These are phyloP conservation scores for Trametes versicolor DNA, from an alignment of 1,284 basidiomycete genomes.

Conservation along the genomic window DNA sequence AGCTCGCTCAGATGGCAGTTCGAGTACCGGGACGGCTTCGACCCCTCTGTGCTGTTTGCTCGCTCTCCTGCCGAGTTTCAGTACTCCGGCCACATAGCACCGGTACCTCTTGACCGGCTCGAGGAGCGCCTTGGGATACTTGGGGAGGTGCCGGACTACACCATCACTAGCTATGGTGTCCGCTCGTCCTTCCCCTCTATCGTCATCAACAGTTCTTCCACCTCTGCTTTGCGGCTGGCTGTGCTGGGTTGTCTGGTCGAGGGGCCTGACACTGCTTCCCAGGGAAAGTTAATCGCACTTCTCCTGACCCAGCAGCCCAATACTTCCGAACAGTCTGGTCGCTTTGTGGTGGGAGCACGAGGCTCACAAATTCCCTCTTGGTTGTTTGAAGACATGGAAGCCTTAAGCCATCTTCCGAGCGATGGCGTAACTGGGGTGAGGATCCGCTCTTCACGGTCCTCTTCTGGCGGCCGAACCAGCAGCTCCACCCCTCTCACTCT, in stretches of 20 bases:
- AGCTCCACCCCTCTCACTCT: not conserved
- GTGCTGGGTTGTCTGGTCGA: constrained; percentile 3
- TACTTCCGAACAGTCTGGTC: not conserved
- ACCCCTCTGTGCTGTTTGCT: constrained; percentile 5
- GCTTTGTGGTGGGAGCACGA: not conserved
- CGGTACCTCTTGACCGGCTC: not conserved
- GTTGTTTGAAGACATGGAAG: constrained; percentile 6
- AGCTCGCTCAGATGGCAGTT: not conserved
- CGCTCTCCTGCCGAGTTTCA: constrained; percentile 13
- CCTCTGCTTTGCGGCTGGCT: constrained; percentile 3
- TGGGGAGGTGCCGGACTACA: constrained; percentile 4
- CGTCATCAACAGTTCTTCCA: constrained; percentile 1
- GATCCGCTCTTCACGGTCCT: not conserved
- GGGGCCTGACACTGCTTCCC: not conserved
- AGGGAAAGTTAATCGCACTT: constrained; percentile 4
- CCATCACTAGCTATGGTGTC: constrained; percentile 11
- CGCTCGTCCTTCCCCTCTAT: constrained; percentile 9
- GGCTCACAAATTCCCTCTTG: constrained; percentile 1
- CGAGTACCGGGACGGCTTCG: constrained; percentile 1
- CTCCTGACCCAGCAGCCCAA: constrained; percentile 6
- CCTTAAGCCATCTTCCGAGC: not conserved
- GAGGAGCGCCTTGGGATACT: constrained; percentile 1
- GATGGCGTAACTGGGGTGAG: not conserved
- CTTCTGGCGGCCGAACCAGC: not conserved
- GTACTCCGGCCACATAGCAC: constrained; percentile 6